phyloP scores from a whole-genome alignment of 306 rosid species.

The Cotoneaster glaucophyllus region DNA sequence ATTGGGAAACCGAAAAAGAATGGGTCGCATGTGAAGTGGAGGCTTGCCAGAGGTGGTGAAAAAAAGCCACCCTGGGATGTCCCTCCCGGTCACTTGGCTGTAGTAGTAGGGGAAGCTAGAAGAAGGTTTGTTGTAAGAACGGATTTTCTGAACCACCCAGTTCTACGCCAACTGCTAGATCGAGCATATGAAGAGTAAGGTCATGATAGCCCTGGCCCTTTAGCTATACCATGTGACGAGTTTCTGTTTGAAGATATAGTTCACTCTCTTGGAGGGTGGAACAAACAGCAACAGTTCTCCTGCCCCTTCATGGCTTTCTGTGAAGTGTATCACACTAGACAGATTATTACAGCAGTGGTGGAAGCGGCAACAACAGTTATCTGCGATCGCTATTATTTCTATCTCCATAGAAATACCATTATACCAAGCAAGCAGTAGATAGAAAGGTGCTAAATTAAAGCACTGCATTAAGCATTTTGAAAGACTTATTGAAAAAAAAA shows the following conservation, averaged over 20 bases:
- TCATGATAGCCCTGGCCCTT: constrained; percentile 31
- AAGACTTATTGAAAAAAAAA: not conserved
- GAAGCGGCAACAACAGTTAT: too few species aligned
- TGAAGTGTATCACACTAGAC: constrained; percentile 18
- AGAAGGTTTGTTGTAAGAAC: constrained; percentile 7
- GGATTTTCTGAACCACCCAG: constrained; percentile 13
- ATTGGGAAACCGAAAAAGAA: constrained; percentile 8
- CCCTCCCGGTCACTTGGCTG: constrained; percentile 24
- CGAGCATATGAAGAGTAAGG: constrained; percentile 40
- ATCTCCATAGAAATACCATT: not conserved
- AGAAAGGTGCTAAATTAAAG: not conserved
- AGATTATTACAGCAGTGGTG: too few species aligned
- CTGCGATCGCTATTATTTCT: not conserved
- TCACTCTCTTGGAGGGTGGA: constrained; percentile 25
- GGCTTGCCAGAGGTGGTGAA: constrained; percentile 14
- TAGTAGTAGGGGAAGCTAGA: constrained; percentile 14
- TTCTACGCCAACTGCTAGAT: constrained; percentile 32
- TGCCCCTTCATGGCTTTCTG: constrained; percentile 22
- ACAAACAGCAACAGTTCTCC: constrained; percentile 16
- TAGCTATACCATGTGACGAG: constrained; percentile 47
- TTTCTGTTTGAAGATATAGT: constrained; percentile 35
- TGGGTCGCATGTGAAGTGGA: constrained; percentile 37
- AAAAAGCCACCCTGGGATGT: constrained; percentile 30
- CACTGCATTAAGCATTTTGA: not conserved
- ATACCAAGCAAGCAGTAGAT: not conserved